Evolutionary conservation across 2,329 filamentous ascomycete genomes (phyloP).

Genomic region (Zymoseptoria ardabiliae): DNA sequence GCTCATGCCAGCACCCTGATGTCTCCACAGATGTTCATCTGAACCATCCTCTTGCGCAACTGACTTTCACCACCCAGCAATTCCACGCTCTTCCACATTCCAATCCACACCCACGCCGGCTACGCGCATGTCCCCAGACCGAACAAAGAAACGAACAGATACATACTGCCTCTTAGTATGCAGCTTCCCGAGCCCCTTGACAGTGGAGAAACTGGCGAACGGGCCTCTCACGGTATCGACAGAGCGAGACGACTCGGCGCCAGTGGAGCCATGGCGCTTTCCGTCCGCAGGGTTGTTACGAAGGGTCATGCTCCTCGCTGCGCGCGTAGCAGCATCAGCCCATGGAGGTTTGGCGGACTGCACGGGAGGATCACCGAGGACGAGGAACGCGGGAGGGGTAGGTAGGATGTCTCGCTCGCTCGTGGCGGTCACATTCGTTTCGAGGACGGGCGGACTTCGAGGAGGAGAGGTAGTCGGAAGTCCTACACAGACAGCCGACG

Average conservation of each 20-base stretch:
- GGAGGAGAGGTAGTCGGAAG: not conserved
- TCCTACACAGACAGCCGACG: not conserved
- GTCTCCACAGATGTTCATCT: too few species aligned
- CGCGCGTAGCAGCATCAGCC: conserved; percentile 6
- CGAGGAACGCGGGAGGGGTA: not conserved
- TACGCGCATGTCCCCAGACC: conserved; percentile 1
- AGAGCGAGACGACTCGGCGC: conserved; percentile 60
- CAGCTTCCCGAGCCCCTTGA: conserved; percentile 21
- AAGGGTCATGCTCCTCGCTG: conserved; percentile 18
- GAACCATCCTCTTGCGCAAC: not conserved
- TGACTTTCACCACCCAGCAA: not conserved
- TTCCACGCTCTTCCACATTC: conserved; percentile 1
- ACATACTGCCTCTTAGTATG: conserved; percentile 45
- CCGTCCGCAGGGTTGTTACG: conserved; percentile 28
- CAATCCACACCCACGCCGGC: not conserved
- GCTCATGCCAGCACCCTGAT: not conserved
- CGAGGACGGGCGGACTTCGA: not conserved
- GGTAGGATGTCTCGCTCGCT: not conserved
- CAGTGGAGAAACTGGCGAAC: conserved; percentile 15
- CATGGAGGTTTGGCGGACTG: not conserved
- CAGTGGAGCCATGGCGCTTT: conserved; percentile 59
- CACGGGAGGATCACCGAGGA: not conserved
- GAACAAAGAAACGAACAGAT: conserved; percentile 2
- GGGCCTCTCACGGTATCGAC: conserved; percentile 57
- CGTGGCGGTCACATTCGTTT: not conserved